phyloP scores from a whole-genome alignment of 768 basidiomycete genomes.

The Hemileccinum rubropunctum region DNA sequence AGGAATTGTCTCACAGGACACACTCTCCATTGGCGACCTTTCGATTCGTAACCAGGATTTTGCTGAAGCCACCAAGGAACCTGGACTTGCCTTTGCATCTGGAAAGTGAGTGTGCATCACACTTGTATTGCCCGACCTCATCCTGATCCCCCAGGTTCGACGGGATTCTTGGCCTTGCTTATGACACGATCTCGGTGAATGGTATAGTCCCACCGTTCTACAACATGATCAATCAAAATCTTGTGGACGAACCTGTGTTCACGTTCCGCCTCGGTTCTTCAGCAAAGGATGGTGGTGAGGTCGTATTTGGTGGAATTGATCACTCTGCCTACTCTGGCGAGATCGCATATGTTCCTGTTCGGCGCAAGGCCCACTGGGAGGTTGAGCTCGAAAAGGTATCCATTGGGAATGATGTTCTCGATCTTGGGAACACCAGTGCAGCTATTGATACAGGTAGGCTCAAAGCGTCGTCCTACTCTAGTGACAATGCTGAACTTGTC shows the following conservation, averaged over 20 bases:
- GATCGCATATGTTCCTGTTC: constrained; percentile 84
- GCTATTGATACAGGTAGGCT: constrained; percentile 83
- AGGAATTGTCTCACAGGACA: constrained; percentile 89
- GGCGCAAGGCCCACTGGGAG: constrained; percentile 98
- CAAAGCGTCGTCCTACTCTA: constrained; percentile 2
- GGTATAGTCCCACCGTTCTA: constrained; percentile 93
- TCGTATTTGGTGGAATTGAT: constrained; percentile 90
- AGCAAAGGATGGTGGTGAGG: constrained; percentile 88
- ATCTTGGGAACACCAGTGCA: constrained; percentile 91
- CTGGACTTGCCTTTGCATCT: constrained; percentile 95
- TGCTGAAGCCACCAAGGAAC: constrained; percentile 94
- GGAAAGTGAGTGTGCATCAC: constrained; percentile 67
- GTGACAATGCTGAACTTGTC: constrained; percentile 2
- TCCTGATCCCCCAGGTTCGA: constrained; percentile 64
- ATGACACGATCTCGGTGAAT: constrained; percentile 95
- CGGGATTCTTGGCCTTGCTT: constrained; percentile 91
- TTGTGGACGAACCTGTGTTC: constrained; percentile 86
- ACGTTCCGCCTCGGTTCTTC: constrained; percentile 90
- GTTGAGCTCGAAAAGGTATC: constrained; percentile 85
- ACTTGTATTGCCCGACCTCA: not conserved
- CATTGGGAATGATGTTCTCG: constrained; percentile 85
- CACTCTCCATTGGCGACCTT: constrained; percentile 79
- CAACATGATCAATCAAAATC: constrained; percentile 77
- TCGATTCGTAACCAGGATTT: constrained; percentile 76
- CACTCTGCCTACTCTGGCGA: constrained; percentile 70